These are phyloP conservation scores for Rhytidhysteron rufulum DNA, from an alignment of 2,329 filamentous ascomycete genomes.

Conservation along the genomic window DNA sequence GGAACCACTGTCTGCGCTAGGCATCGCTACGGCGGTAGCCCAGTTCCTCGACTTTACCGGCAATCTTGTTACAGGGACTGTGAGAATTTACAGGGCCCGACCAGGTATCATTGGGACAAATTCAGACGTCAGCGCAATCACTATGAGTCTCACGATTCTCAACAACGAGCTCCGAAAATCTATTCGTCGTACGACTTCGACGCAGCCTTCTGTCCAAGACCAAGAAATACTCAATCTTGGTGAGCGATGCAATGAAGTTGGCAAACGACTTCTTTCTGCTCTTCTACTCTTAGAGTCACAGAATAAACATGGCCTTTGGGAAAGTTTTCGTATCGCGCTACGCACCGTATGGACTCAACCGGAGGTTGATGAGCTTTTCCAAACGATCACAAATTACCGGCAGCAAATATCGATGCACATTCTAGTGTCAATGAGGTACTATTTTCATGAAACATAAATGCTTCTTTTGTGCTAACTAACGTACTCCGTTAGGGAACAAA, in stretches of 20 bases:
- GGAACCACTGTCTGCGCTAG: not conserved
- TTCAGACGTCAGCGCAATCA: not conserved
- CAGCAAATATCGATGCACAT: not conserved
- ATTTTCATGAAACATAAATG: not conserved
- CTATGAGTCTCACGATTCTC: not conserved
- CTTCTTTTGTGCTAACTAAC: too few relatives aligned
- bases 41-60: not conserved
- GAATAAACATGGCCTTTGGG: not conserved
- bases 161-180: not conserved
- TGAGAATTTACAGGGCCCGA: not conserved
- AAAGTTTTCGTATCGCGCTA: not conserved
- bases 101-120: not conserved
- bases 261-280: slow-evolving; percentile 5
- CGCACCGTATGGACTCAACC: not conserved
- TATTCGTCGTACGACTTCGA: not conserved
- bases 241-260: slow-evolving; percentile 5
- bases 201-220: not conserved
- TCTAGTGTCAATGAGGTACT: not conserved
- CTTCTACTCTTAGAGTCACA: not conserved
- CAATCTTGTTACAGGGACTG: not conserved
- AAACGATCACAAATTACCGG: not conserved
- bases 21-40: not conserved
- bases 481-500: too few relatives aligned
- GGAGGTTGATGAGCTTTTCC: not conserved
- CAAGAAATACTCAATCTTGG: not conserved